Base-by-base conservation (phyloP, 495 filamentous ascomycete genomes). In the Pseudomonodictys pantanalensis region DNA sequence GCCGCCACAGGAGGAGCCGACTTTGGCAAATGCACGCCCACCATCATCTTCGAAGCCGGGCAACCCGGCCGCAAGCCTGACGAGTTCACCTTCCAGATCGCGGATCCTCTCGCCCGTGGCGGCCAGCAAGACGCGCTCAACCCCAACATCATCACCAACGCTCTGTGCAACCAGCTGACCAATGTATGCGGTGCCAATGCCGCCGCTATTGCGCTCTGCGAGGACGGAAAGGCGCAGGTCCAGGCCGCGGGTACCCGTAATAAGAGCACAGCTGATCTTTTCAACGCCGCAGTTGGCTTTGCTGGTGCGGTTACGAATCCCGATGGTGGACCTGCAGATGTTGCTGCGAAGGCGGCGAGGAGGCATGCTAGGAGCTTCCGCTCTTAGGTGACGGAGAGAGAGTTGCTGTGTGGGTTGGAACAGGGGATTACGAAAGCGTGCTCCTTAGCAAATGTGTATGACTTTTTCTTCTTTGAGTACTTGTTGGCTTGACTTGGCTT, bases 61-160 rank as follows among this genome's bases (percentile, higher is more conserved):
- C 75, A 76, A 33, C 51, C 66, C 67, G 73, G 74, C 43, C 79
- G 80, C 48, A 52, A 65, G 1, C 70, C 72, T 58, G 72, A 67
- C 44, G 79, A 80, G 68, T 75, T 73, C 71, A 81, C 80, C 59
- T 83, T 83, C 78, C 76, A 78, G 58, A 69, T 80, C 51, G 70
- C 70, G 45, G 79, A 81, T 66, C 62, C 73, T 11, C 62, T 76
- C 43, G 76, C 77, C 45, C 71, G 71, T 54, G 69, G 76, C 62
- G 77, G 78, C 39, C 78, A 82, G 71, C 61, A 76, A 18, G 74
- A 81, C 60, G 79, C 79, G 3, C 72, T 83, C 33, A 82, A 82
- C 74, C 79, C 79, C 54, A 78, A 78, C 72, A 86, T 85, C 76
- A 86, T 85, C 75, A 82, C 82, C 73, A 85, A 84, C 76, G 78